These are phyloP conservation scores for Glutinoglossum americanum DNA, from an alignment of 495 filamentous ascomycete genomes.

Conservation along the genomic window DNA sequence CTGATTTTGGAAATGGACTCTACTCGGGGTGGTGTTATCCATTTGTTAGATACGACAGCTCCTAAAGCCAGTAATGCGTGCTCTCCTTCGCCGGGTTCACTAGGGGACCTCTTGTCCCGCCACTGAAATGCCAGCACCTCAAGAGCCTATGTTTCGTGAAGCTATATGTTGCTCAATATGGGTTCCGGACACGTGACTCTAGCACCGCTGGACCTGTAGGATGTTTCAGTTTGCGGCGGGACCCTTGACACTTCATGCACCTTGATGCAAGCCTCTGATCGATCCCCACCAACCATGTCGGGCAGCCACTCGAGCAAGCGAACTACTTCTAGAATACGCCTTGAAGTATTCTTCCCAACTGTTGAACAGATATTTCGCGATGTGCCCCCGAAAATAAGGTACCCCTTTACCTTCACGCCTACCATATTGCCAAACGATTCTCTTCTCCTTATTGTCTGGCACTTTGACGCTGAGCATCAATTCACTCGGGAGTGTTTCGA, in stretches of 20 bases:
- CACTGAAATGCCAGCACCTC: too few species aligned
- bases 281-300: not conserved
- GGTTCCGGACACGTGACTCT: too few species aligned
- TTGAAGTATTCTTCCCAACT: not conserved
- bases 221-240: not conserved
- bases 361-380: not conserved
- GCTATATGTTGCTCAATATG: not conserved
- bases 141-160: too few species aligned
- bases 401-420: not conserved
- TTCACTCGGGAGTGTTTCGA: not conserved
- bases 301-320: not conserved
- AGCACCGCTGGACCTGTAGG: too few species aligned
- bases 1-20: too few species aligned
- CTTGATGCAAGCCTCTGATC: not conserved
- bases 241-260: not conserved
- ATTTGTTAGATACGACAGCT: too few species aligned
- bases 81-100: too few species aligned
- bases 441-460: not conserved
- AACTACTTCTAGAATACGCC: not conserved
- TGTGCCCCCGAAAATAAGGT: not conserved
- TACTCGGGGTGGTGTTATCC: too few species aligned
- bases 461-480: too few species aligned
- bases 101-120: too few species aligned
- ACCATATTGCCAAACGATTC: not conserved
- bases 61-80: too few species aligned